These are phyloP conservation scores for Curvularia eragrostidis DNA, from an alignment of 2,329 filamentous ascomycete species.

Conservation along the genomic window DNA sequence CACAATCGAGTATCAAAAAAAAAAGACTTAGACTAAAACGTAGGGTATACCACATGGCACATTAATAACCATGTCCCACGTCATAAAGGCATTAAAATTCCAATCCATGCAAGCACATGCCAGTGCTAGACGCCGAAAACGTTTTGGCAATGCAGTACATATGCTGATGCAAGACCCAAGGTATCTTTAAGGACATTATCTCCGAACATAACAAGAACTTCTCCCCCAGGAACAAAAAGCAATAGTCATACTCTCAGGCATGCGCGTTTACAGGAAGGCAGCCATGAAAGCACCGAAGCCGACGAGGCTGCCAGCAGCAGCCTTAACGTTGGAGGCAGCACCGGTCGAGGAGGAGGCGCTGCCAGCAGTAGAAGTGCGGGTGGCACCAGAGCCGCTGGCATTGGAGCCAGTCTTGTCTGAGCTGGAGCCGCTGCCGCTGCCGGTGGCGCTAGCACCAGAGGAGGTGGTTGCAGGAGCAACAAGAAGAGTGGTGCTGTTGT, in stretches of 20 bases:
- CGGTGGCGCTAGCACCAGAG: slow-evolving; percentile 18
- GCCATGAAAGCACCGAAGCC: slow-evolving; percentile 48
- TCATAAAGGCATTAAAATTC: slow-evolving; percentile 17
- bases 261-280: slow-evolving; percentile 46
- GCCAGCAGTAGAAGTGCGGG: slow-evolving; percentile 22
- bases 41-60: slow-evolving; percentile 9
- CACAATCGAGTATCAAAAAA: slow-evolving; percentile 10
- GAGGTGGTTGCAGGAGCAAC: slow-evolving; percentile 21
- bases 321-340: slow-evolving; percentile 42
- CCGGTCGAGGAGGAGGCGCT: slow-evolving; percentile 20
- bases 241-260: neutral
- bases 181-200: slow-evolving; percentile 42
- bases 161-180: slow-evolving; percentile 36
- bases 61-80: slow-evolving; percentile 12
- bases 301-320: slow-evolving; percentile 39
- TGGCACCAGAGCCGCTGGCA: slow-evolving; percentile 15
- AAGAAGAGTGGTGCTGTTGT: slow-evolving; percentile 45
- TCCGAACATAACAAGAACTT: slow-evolving; percentile 8
- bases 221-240: neutral
- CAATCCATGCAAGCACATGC: slow-evolving; percentile 24
- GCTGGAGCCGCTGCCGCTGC: slow-evolving; percentile 10
- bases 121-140: slow-evolving; percentile 27
- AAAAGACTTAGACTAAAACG: slow-evolving; percentile 10
- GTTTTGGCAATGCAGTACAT: slow-evolving; percentile 17
- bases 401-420: neutral